Conservation (phyloP, 805 yeast species). For the Scheffersomyces coipomensis region DNA sequence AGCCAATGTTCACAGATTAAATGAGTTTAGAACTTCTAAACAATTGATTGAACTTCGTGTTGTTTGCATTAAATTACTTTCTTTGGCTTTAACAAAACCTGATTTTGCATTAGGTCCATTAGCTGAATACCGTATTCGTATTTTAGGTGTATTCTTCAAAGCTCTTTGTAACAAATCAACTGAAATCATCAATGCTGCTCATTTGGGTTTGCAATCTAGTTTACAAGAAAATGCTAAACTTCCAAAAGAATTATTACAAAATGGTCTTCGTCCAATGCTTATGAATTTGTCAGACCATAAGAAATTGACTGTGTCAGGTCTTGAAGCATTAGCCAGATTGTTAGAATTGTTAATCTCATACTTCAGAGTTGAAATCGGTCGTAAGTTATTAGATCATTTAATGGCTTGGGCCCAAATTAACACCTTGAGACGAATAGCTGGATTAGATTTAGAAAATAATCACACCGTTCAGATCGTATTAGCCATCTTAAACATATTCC, state of each 20-base stretch:
- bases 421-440: conserved; percentile 70
- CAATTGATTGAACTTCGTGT: conserved; percentile 86
- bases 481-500: conserved; percentile 88
- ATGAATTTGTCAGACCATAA: conserved; percentile 94
- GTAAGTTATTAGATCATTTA: conserved; percentile 86
- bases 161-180: conserved; percentile 83
- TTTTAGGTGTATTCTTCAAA: conserved; percentile 91
- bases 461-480: conserved; percentile 83
- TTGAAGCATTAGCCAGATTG: conserved; percentile 86
- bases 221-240: conserved; percentile 81
- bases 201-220: conserved; percentile 79
- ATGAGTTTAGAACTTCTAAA: conserved; percentile 85
- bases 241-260: conserved; percentile 93
- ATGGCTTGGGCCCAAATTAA: conserved; percentile 94
- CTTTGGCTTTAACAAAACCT: conserved; percentile 81
- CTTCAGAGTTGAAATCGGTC: conserved; percentile 95
- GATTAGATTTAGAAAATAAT: conserved; percentile 76
- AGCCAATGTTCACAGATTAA: conserved; percentile 79
- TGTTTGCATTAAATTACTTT: conserved; percentile 80
- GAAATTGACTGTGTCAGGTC: conserved; percentile 81
- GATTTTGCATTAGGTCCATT: conserved; percentile 75
- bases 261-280: conserved; percentile 91
- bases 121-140: conserved; percentile 77
- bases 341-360: conserved; percentile 86
- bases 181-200: conserved; percentile 90